Percentiles rank a stretch among this genome's conserved stretches.
phyloP scores from a whole-genome alignment of 2,329 filamentous ascomycete species.

The Aspergillus sp. region DNA sequence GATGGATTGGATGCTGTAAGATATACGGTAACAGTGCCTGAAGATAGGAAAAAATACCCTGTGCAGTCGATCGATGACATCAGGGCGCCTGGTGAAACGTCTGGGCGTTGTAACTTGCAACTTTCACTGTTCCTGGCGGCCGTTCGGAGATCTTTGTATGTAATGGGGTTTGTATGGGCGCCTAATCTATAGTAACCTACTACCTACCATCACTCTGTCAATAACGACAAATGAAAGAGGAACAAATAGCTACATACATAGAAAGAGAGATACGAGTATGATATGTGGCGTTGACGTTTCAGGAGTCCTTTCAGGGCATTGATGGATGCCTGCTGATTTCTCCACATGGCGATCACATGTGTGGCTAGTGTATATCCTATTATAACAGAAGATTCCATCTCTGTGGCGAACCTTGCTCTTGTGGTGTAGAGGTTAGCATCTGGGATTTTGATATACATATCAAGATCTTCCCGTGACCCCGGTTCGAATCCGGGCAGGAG shows the following conservation, averaged over 20 bases:
- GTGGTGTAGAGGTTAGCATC: slow-evolving; percentile 1
- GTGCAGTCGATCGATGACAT: slow-evolving; percentile 24
- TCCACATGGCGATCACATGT: not conserved
- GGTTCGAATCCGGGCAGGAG: slow-evolving; percentile 1
- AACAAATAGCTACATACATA: too few relatives aligned
- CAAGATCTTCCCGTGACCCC: not conserved
- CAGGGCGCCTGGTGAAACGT: slow-evolving; percentile 31
- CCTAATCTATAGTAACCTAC: too few relatives aligned
- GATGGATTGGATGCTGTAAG: too few relatives aligned
- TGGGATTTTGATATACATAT: not conserved
- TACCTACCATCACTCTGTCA: too few relatives aligned
- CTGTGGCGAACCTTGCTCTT: not conserved
- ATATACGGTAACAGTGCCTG: not conserved
- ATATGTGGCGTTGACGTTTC: too few relatives aligned
- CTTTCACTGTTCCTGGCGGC: not conserved
- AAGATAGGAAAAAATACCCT: slow-evolving; percentile 10
- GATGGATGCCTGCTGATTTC: not conserved
- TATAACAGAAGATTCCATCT: not conserved
- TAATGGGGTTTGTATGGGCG: not conserved
- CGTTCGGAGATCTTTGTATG: not conserved
- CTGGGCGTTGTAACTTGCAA: slow-evolving; percentile 4
- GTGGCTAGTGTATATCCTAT: not conserved
- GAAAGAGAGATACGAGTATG: not conserved
- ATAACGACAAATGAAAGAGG: too few relatives aligned
- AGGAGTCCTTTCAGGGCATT: not conserved